These are phyloP conservation scores for Fusarium pininemorale DNA, from an alignment of 2,329 filamentous ascomycete genomes.

Conservation along the genomic window DNA sequence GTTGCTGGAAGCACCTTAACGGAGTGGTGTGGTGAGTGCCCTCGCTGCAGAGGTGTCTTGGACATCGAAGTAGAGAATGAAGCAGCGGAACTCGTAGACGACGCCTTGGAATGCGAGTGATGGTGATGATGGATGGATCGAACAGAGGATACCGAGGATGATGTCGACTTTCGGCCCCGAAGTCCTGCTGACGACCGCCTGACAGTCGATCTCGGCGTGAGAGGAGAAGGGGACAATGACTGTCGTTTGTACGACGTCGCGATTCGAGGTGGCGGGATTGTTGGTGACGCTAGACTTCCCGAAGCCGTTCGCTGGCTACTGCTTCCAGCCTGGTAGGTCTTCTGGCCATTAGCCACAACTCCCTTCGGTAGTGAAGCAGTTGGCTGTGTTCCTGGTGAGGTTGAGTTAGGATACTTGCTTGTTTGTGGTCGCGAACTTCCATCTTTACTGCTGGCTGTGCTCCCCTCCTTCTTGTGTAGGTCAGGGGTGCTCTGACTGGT, in stretches of 20 bases:
- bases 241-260: conserved; percentile 70
- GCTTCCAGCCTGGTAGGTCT: conserved; percentile 32
- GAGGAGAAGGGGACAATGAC: conserved; percentile 84
- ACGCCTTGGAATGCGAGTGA: conserved; percentile 92
- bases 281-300: conserved; percentile 41
- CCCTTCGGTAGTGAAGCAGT: conserved; percentile 60
- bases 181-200: conserved; percentile 84
- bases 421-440: conserved; percentile 68
- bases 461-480: conserved; percentile 60
- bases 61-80: conserved; percentile 76
- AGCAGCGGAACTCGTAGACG: conserved; percentile 85
- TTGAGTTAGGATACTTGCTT: conserved; percentile 61
- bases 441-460: conserved; percentile 59
- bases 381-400: conserved; percentile 47
- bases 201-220: conserved; percentile 88
- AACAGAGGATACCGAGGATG: conserved; percentile 91
- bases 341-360: conserved; percentile 62
- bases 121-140: conserved; percentile 89
- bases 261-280: conserved; percentile 44
- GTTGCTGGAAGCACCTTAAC: conserved; percentile 96
- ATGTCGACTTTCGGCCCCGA: conserved; percentile 92
- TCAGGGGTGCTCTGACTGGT: conserved; percentile 69
- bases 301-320: conserved; percentile 37
- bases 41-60: conserved; percentile 69
- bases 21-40: conserved; percentile 84